phyloP scores from a whole-genome alignment of 352 stramenopile genomes.

The Pilasporangium apinafurcum region DNA sequence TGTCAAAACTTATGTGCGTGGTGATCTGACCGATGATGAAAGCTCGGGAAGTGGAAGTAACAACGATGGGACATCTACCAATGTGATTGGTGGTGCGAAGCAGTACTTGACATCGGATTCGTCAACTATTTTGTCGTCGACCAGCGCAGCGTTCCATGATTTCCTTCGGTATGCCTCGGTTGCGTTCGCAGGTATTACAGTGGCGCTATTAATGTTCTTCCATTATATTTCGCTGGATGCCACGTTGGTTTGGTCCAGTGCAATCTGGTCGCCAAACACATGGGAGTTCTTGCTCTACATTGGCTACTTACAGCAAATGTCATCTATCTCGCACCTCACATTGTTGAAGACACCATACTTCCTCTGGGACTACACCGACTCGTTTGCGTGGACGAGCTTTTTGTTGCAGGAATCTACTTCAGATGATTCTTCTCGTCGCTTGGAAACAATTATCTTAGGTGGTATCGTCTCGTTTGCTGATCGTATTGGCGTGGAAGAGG shows the following conservation, averaged over 20 bases:
- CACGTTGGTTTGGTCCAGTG: conserved; percentile 28
- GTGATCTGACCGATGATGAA: conserved; percentile 7
- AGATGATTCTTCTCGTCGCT: conserved; percentile 17
- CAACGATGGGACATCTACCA: conserved; percentile 9
- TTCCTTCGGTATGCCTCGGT: conserved; percentile 49
- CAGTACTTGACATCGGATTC: conserved; percentile 39
- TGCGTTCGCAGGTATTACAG: conserved; percentile 57
- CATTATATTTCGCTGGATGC: conserved; percentile 54
- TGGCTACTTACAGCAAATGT: conserved; percentile 68
- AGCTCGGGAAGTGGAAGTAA: conserved; percentile 9
- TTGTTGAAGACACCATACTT: conserved; percentile 61
- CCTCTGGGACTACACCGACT: conserved; percentile 63
- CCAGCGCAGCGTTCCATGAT: conserved; percentile 44
- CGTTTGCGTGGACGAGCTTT: conserved; percentile 68
- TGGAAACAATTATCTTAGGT: conserved; percentile 49
- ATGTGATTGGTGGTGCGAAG: conserved; percentile 53
- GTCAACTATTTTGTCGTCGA: conserved; percentile 31
- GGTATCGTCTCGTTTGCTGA: conserved; percentile 53
- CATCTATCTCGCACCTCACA: conserved; percentile 47
- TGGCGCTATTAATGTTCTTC: conserved; percentile 51
- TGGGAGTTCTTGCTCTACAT: conserved; percentile 72
- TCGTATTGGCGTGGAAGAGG: conserved; percentile 41
- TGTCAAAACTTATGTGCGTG: conserved; percentile 51
- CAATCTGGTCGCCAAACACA: conserved; percentile 60
- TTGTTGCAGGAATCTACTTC: conserved; percentile 19